Evolutionary conservation across 768 basidiomycete species (phyloP).

Genomic region (Leccinellum rugosiceps): DNA sequence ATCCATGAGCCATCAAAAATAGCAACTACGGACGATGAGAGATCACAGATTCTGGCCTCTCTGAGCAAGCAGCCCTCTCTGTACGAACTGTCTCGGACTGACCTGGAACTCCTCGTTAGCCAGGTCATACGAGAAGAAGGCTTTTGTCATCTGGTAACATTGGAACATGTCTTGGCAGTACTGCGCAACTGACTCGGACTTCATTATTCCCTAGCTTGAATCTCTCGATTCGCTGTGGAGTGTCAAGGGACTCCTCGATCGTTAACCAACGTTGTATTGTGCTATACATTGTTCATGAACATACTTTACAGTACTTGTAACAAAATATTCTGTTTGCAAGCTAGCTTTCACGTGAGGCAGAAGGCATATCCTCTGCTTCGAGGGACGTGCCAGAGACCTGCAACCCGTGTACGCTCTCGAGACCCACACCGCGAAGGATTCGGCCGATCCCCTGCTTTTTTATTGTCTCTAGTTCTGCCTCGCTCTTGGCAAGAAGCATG

Average conservation of each 20-base stretch:
- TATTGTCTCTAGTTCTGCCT: conserved; percentile 68
- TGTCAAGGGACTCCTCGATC: conserved; percentile 38
- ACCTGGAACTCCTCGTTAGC: conserved; percentile 56
- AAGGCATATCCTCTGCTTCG: conserved; percentile 31
- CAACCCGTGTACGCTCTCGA: conserved; percentile 65
- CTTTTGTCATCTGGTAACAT: conserved; percentile 67
- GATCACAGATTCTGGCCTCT: conserved; percentile 33
- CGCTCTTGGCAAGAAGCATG: conserved; percentile 82
- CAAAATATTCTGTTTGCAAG: not conserved
- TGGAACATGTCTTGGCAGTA: not conserved
- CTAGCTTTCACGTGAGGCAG: not conserved
- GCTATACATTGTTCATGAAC: not conserved
- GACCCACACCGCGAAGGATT: conserved; percentile 62
- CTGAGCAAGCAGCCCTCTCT: conserved; percentile 45
- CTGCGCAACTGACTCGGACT: conserved; percentile 12
- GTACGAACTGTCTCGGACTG: conserved; percentile 49
- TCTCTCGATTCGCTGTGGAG: conserved; percentile 53
- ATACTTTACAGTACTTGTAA: not conserved
- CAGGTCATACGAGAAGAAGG: conserved; percentile 72
- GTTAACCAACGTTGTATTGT: conserved; percentile 5
- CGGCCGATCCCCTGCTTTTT: conserved; percentile 58
- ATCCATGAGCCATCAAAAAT: conserved; percentile 7
- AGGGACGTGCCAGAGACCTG: conserved; percentile 51
- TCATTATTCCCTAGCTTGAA: conserved; percentile 49
- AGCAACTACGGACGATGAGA: conserved; percentile 2